Base-by-base conservation (phyloP, 495 filamentous ascomycete species). In the Penicillium macrosclerotiorum region DNA sequence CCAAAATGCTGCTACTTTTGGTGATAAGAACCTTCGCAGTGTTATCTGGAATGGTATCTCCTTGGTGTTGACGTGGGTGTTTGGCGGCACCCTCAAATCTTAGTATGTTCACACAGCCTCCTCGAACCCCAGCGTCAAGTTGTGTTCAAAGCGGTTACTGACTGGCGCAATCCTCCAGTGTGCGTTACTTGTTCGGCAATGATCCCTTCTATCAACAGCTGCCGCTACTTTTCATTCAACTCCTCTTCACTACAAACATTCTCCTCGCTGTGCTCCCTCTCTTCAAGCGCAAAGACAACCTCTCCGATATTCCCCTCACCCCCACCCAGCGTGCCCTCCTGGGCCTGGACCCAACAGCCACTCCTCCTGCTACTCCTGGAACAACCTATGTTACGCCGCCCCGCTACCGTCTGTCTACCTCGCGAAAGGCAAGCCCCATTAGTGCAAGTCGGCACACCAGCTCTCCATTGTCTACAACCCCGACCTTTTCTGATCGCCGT, bases 251-350 rank as follows among this genome's bases (percentile, higher is more conserved):
- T n/a, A n/a, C n/a, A n/a, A 93, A 91, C 64, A 81, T 92, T 44
- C 45, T 73, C 47, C 48, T 79, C 11, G 82, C 87, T 12, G 54
- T 85, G 26, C 73, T 77, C 17, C 93, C 89, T 9, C 76, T 96
- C 16, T 62, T 88, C 58, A 78, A 81, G 37, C 66, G 69, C 5
- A 78, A 74, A 44, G 90, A 95, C 63, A 80, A 92, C 49, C 76
- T 96, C 47, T 73, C 82, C 52, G 92, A 98, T 63, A 94, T 98
- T 37, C 82, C 93, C 49, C 77, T 98, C 40, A 96, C 90, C 4
- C 89, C 93, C 17, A 83, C 84, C 9, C 93, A 98, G 65, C 86
- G 93, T 30, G 74, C 80, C 40, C 79, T 95, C 13, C 77, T 98
- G 14, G 90, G 91, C 8, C 81, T 98, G 8, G 78, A 86, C 39